Conservation (phyloP, 257 asterid species). For the Rhazya stricta region DNA sequence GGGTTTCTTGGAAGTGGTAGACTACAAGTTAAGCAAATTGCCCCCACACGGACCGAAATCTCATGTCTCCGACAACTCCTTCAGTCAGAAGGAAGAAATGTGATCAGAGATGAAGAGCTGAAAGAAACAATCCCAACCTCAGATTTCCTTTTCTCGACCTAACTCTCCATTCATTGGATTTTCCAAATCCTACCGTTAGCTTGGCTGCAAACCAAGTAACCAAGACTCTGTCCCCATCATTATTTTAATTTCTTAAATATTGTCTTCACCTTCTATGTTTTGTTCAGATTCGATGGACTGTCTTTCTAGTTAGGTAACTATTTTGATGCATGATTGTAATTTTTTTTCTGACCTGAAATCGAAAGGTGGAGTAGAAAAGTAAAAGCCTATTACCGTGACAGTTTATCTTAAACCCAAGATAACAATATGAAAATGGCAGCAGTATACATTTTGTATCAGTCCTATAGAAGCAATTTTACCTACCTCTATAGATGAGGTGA, state of each 20-base stretch:
- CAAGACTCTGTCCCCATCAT: constrained; percentile 30
- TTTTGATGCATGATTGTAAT: not conserved
- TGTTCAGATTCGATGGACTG: constrained; percentile 15
- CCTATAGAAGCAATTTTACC: too few relatives aligned
- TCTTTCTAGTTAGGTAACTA: constrained; percentile 25
- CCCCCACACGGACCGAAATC: constrained; percentile 32
- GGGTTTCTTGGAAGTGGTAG: constrained; percentile 37
- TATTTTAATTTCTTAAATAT: not conserved
- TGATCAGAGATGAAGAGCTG: constrained; percentile 6
- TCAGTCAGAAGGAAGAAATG: constrained; percentile 36
- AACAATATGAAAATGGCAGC: too few relatives aligned
- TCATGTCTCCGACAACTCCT: constrained; percentile 32
- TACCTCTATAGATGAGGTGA: too few relatives aligned
- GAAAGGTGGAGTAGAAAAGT: not conserved
- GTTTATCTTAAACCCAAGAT: not conserved
- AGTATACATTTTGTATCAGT: too few relatives aligned
- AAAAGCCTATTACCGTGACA: not conserved
- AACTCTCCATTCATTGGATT: constrained; percentile 30
- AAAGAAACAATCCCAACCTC: constrained; percentile 32
- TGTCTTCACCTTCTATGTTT: constrained; percentile 20
- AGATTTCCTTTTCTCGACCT: constrained; percentile 45
- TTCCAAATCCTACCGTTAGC: constrained; percentile 40
- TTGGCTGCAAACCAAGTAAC: constrained; percentile 35
- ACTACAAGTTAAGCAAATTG: constrained; percentile 64
- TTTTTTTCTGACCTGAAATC: not conserved